Evolutionary conservation across 805 yeast genomes (phyloP).

Genomic region (Priceomyces fermenticarens): DNA sequence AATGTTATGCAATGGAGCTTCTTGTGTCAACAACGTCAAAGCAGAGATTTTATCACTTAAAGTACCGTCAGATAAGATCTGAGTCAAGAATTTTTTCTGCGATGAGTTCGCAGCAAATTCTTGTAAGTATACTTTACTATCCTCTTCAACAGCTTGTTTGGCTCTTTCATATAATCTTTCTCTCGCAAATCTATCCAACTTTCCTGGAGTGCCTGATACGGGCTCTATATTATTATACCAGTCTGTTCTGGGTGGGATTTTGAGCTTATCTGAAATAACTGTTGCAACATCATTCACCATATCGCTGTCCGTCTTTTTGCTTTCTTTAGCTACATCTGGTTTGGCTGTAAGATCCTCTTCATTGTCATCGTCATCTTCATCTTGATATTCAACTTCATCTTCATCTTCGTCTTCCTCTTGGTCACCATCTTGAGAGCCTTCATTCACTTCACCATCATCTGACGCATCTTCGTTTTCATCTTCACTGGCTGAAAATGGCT

Average conservation of each 20-base stretch:
- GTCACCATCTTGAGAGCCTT: constrained; percentile 32
- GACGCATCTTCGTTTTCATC: constrained; percentile 25
- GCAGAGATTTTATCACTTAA: constrained; percentile 94
- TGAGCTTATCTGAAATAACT: constrained; percentile 54
- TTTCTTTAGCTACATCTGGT: constrained; percentile 11
- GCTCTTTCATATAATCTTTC: constrained; percentile 66
- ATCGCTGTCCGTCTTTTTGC: constrained; percentile 16
- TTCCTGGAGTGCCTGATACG: constrained; percentile 24
- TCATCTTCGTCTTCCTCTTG: constrained; percentile 33
- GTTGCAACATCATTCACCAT: constrained; percentile 40
- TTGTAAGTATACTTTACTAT: constrained; percentile 66
- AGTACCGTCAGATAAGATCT: constrained; percentile 89
- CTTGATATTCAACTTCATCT: constrained; percentile 26
- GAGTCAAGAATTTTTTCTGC: constrained; percentile 83
- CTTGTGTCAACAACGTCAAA: constrained; percentile 86
- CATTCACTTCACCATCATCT: constrained; percentile 36
- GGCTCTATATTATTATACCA: constrained; percentile 63
- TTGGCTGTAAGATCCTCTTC: constrained; percentile 14
- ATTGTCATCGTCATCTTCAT: constrained; percentile 17
- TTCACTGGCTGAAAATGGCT: constrained; percentile 25
- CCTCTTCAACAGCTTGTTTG: constrained; percentile 59
- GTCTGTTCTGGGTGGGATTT: constrained; percentile 60
- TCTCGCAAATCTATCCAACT: constrained; percentile 51
- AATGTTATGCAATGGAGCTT: constrained; percentile 87
- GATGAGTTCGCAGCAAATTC: constrained; percentile 75